Evolutionary conservation across 352 stramenopile genomes (phyloP), one percentile per base, ranked within the genome.

Genomic region (Aphanomyces astaci): DNA sequence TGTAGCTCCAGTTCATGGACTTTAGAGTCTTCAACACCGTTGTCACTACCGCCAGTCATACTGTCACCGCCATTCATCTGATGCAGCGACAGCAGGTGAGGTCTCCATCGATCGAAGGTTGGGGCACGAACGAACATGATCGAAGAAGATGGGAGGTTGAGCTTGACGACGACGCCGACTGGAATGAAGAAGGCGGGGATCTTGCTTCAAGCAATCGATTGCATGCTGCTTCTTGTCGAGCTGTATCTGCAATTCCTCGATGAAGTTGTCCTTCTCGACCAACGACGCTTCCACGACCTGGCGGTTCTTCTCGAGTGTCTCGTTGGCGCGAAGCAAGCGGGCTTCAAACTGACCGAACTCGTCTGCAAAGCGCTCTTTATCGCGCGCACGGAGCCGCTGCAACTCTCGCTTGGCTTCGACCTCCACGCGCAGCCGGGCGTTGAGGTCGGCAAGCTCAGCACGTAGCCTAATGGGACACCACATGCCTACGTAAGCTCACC

Each of bases 131-230:
- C 39, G 53, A 28, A 22, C 31, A 7, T 45, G 11, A 13, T 64
- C 31, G 22, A 17, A 28, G 13, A 13, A 49, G 13, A 36, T 3
- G 24, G 9, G 3, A 22, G 17, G 17, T 10, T 11, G 22, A 22
- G 17, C 17, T 28, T 2, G n/a, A 19, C 19, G 11, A 9, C 31
- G 33, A 4, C 3, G 33, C 22, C 22, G 28, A 46, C 22, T n/a
- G 19, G 56, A 48, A 22, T 54, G 30, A 53, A 52, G 36, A 25
- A 24, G 22, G 1, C 36, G 56, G 3, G 33, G 32, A 39, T 39
- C 17, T 24, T 51, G 36, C 56, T 65, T 65, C 10, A 46, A 36
- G 24, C 39, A 65, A 3, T 65, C 56, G 56, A 65, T 65, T 9
- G 31, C 13, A 24, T 53, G 56, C 25, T 25, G 33, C 40, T 65